These are phyloP conservation scores for Butyriboletus loyo DNA, from an alignment of 768 basidiomycete genomes.

Conservation along the genomic window DNA sequence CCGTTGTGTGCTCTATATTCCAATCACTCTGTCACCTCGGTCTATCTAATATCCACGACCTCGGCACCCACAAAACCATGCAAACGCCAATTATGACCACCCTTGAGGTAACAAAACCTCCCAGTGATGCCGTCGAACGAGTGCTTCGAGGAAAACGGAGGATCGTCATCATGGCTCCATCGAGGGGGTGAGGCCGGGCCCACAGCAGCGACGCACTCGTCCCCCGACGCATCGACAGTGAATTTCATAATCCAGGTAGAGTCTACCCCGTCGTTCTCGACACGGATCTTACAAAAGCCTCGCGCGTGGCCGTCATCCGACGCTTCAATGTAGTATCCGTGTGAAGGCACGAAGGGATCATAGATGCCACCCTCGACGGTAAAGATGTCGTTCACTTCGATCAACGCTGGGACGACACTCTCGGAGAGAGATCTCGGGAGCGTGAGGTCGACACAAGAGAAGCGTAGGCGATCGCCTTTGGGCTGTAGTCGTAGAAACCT, in stretches of 20 bases:
- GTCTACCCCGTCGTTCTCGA: not conserved
- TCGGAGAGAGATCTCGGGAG: not conserved
- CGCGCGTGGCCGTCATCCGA: constrained; percentile 7
- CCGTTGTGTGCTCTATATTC: not conserved
- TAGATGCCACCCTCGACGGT: not conserved
- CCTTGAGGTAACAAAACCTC: constrained; percentile 1
- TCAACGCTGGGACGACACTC: not conserved
- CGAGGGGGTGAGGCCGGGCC: not conserved
- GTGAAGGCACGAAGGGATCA: not conserved
- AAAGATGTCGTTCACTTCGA: not conserved
- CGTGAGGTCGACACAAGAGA: not conserved
- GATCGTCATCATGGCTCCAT: not conserved
- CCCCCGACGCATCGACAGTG: constrained; percentile 1
- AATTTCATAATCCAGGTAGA: constrained; percentile 1
- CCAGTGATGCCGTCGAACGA: constrained; percentile 1
- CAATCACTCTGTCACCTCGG: no score
- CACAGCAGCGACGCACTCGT: not conserved
- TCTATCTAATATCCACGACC: not conserved
- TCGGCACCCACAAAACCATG: not conserved
- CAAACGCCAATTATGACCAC: not conserved
- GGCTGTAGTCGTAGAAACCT: not conserved
- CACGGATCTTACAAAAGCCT: not conserved
- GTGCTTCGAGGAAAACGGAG: not conserved
- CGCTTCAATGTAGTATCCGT: not conserved
- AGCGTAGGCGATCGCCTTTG: not conserved